phyloP scores from a whole-genome alignment of 176 grass and related monocot genomes.

The Rhynchospora breviuscula region DNA sequence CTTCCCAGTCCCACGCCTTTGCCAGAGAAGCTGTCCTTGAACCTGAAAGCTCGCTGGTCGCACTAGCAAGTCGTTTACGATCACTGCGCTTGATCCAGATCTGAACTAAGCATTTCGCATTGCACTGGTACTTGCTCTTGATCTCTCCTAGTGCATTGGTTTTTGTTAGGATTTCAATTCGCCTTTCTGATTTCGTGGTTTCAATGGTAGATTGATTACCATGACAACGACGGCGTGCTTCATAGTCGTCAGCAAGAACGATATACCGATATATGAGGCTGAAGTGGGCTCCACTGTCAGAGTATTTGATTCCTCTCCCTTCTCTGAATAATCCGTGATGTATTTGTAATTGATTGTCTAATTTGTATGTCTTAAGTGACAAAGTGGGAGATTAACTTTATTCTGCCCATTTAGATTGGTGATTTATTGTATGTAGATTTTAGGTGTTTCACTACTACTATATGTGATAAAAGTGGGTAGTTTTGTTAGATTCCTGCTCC shows the following conservation, averaged over 20 bases:
- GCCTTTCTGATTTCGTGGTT: background rate
- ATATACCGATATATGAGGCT: constrained; percentile 75
- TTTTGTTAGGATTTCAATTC: background rate
- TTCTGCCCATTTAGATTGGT: background rate
- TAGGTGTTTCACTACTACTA: background rate
- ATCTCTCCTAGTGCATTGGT: background rate
- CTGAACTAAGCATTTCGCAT: background rate
- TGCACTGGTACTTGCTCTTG: background rate
- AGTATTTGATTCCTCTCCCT: constrained; percentile 19
- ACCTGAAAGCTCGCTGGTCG: background rate
- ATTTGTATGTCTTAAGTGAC: background rate
- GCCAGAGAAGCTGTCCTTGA: background rate
- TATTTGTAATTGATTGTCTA: too few relatives aligned
- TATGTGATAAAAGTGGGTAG: background rate
- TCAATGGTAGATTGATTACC: background rate
- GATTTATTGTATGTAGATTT: background rate
- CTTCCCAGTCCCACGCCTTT: background rate
- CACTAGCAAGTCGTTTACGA: background rate
- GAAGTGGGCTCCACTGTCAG: constrained; percentile 70
- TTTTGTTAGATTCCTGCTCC: background rate
- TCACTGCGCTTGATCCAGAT: background rate
- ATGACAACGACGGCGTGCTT: constrained; percentile 72
- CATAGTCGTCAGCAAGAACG: constrained; percentile 62
- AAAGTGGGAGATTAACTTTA: background rate
- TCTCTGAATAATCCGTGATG: background rate